Evolutionary conservation across 1,284 basidiomycete species (phyloP).

Genomic region (Cryptococcus floricola): DNA sequence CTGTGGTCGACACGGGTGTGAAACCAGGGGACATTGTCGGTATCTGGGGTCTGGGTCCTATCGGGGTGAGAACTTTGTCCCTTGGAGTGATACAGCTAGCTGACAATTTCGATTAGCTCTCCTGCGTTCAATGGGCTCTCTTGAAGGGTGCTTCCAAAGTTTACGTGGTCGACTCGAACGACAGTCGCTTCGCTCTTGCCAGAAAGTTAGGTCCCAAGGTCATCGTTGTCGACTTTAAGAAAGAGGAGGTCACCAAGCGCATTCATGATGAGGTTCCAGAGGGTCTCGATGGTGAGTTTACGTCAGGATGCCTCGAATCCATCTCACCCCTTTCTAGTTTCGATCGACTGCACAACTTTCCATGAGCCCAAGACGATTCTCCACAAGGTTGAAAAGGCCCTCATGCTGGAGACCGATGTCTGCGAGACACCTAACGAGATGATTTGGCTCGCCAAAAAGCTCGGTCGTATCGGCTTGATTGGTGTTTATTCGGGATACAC

Average conservation of each 20-base stretch:
- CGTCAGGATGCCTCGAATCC: neutral
- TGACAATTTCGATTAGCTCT: constrained; percentile 42
- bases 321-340: constrained; percentile 25
- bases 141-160: constrained; percentile 67
- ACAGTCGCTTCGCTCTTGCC: constrained; percentile 62
- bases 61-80: constrained; percentile 18
- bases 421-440: constrained; percentile 62
- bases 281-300: constrained; percentile 58
- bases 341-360: constrained; percentile 56
- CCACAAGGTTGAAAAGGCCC: constrained; percentile 65
- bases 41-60: constrained; percentile 24
- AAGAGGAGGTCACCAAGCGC: constrained; percentile 58
- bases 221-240: constrained; percentile 63
- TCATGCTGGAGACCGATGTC: constrained; percentile 72
- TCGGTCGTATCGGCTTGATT: constrained; percentile 62
- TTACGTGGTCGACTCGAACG: constrained; percentile 66
- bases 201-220: constrained; percentile 54
- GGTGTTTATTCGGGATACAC: constrained; percentile 60
- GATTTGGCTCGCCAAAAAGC: constrained; percentile 58
- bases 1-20: constrained; percentile 55
- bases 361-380: constrained; percentile 61
- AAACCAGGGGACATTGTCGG: constrained; percentile 55
- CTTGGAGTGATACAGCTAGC: neutral
- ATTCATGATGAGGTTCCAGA: constrained; percentile 62
- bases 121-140: constrained; percentile 60